Evolutionary conservation across 768 basidiomycete species (phyloP), one percentile per base, ranked within the genome.

Genomic region (Boletus pseudo-olivaceus): DNA sequence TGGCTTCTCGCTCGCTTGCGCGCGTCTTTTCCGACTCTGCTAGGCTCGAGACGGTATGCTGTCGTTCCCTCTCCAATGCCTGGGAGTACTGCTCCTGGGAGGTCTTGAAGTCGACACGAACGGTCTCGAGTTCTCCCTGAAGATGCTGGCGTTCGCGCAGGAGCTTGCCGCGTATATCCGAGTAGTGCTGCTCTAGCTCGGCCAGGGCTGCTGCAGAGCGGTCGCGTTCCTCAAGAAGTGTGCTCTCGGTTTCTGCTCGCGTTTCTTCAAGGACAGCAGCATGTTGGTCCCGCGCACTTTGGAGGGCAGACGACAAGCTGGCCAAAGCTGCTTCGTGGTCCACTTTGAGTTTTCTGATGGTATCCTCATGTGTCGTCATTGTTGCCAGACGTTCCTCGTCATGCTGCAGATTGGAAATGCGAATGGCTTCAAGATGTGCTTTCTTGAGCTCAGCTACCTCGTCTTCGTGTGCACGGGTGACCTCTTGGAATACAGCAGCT

Each of bases 401-500:
- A 34, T 70, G 67, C 30, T 70, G 62, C 12, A 63, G 41, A 32
- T 59, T 34, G 9, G 70, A 62, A 23, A 60, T 62, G 30, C 63
- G 60, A 29, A 86, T 59, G 3, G 70, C 72, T 8, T 67, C 59
- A 17, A 76, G 69, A 61, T 90, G 85, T 5, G 73, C 67, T 7
- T 67, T 68, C 64, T 78, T 77, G 55, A 88, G 65, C 30, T 74
- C 67, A 7, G 73, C 66, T n/a, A 82, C 55, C 42, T 86, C 83
- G 54, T 77, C 78, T 44, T 81, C 75, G 59, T 90, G 85, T 9
- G 75, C 75, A 34, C 70, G 76, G 58, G 82, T 79, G 33, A 86
- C 61, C 53, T 84, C 82, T 48, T 77, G 71, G 8, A 91, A 72
- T 39, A 82, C 68, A 2, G 67, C 60, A 6, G 78, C 76, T 47